Evolutionary conservation across 768 basidiomycete species (phyloP).

Genomic region (Candolleomyces eurysporus): DNA sequence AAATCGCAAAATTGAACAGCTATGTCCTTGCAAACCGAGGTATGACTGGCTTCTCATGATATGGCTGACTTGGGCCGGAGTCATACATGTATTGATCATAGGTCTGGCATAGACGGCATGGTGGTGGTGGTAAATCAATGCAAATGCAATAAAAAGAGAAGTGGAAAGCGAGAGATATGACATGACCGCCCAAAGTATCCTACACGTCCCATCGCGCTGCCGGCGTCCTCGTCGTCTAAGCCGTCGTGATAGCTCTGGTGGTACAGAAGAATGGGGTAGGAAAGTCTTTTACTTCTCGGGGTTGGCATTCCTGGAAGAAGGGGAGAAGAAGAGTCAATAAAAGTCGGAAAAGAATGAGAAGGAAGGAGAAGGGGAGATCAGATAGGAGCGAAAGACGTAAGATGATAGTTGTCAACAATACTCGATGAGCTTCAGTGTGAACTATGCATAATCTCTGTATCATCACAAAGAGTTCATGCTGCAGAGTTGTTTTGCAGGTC

Average conservation of each 20-base stretch:
- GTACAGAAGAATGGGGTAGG: not conserved
- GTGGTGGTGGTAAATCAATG: conserved; percentile 2
- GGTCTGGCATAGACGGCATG: conserved; percentile 10
- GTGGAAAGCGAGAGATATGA: not conserved
- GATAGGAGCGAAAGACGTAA: conserved; percentile 99
- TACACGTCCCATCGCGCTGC: conserved; percentile 3
- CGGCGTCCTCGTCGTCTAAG: conserved; percentile 2
- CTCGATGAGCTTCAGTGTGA: conserved; percentile 79
- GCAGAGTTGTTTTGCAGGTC: not conserved
- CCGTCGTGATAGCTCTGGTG: not conserved
- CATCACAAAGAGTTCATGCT: conserved; percentile 38
- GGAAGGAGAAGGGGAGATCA: conserved; percentile 46
- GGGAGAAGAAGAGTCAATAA: conserved; percentile 21
- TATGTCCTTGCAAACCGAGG: too few relatives aligned
- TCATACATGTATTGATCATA: conserved; percentile 10
- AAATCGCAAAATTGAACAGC: too few relatives aligned
- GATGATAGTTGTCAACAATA: conserved; percentile 83
- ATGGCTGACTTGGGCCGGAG: not conserved
- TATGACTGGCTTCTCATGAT: not conserved
- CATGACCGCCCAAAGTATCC: conserved; percentile 8
- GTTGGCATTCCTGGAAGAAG: conserved; percentile 55
- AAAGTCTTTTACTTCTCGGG: conserved; percentile 52
- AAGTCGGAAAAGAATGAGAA: conserved; percentile 1
- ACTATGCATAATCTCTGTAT: conserved; percentile 81
- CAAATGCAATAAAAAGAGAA: not conserved